Evolutionary conservation across 148 eudicot genomes (phyloP).

Genomic region (Camellia japonica): DNA sequence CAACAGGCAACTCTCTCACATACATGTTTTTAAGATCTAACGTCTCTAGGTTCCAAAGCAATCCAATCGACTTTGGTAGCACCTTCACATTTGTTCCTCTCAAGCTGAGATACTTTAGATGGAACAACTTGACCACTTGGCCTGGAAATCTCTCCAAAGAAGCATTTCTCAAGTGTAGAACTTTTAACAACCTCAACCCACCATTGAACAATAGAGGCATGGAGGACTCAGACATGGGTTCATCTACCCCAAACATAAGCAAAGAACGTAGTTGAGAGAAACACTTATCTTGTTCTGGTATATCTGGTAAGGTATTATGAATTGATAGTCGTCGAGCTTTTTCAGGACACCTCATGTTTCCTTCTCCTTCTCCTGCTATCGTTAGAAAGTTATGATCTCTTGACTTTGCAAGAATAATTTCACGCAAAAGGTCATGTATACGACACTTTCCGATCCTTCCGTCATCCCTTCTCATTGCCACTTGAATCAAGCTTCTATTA

Average conservation of each 20-base stretch:
- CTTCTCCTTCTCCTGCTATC: not conserved
- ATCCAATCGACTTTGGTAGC: conserved; percentile 3
- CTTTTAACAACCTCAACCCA: conserved; percentile 10
- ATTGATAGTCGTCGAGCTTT: not conserved
- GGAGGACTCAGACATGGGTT: not conserved
- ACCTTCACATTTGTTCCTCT: conserved; percentile 1
- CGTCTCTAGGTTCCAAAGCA: conserved; percentile 11
- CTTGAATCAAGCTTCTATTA: not conserved
- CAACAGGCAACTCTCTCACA: conserved; percentile 9
- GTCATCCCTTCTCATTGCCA: not conserved
- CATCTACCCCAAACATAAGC: not conserved
- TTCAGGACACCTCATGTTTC: not conserved
- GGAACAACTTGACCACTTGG: not conserved
- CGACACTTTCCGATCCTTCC: too few relatives aligned
- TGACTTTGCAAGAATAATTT: too few relatives aligned
- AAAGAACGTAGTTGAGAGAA: not conserved
- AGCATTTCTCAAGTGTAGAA: conserved; percentile 1
- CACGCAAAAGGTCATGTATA: too few relatives aligned
- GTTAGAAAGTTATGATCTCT: too few relatives aligned
- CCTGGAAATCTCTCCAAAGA: not conserved
- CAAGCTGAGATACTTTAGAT: conserved; percentile 5
- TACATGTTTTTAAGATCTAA: not conserved
- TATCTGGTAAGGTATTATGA: not conserved
- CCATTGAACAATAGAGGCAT: not conserved
- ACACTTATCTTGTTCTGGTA: not conserved